Percentiles rank a stretch among this genome's conserved stretches.
These are phyloP conservation scores for Gigaspora rosea DNA, from an alignment of 192 early-diverging fungal species.

Conservation along the genomic window DNA sequence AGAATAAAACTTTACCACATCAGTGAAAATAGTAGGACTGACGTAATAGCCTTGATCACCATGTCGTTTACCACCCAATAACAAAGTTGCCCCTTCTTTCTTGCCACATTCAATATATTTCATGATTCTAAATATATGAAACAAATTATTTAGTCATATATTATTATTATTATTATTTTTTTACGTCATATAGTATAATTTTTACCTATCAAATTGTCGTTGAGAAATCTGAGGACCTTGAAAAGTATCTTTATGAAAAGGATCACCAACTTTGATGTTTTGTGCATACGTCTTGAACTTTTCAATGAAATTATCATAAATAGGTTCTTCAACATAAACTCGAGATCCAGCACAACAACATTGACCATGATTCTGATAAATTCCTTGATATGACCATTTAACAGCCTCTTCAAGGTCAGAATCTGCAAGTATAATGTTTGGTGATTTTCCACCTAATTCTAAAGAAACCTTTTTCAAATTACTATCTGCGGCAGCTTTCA, in stretches of 20 bases:
- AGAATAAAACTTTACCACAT: slow-evolving; percentile 38
- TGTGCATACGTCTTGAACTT: slow-evolving; percentile 55
- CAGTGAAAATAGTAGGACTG: slow-evolving; percentile 75
- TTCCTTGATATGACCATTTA: slow-evolving; percentile 61
- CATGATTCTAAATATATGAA: slow-evolving; percentile 43
- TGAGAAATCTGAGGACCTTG: slow-evolving; percentile 75
- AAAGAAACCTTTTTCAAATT: slow-evolving; percentile 77
- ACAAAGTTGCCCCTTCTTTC: slow-evolving; percentile 57
- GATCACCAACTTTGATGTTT: slow-evolving; percentile 69
- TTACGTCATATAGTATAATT: too few relatives aligned
- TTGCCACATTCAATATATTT: slow-evolving; percentile 63
- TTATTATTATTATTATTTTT: too few relatives aligned
- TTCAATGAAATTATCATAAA: slow-evolving; percentile 72
- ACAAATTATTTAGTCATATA: background rate
- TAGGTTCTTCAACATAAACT: slow-evolving; percentile 69
- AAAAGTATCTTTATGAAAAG: slow-evolving; percentile 58
- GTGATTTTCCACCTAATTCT: slow-evolving; percentile 91
- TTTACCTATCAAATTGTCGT: slow-evolving; percentile 55
- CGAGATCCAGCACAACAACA: slow-evolving; percentile 78
- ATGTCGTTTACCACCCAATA: slow-evolving; percentile 58
- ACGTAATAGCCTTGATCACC: slow-evolving; percentile 77
- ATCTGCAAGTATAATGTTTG: slow-evolving; percentile 79
- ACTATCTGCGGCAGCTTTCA: slow-evolving; percentile 57
- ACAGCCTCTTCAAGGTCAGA: slow-evolving; percentile 75
- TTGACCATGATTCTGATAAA: slow-evolving; percentile 86